These are phyloP conservation scores for Ensete ventricosum DNA, from an alignment of 176 grass and related monocot genomes.

Conservation along the genomic window DNA sequence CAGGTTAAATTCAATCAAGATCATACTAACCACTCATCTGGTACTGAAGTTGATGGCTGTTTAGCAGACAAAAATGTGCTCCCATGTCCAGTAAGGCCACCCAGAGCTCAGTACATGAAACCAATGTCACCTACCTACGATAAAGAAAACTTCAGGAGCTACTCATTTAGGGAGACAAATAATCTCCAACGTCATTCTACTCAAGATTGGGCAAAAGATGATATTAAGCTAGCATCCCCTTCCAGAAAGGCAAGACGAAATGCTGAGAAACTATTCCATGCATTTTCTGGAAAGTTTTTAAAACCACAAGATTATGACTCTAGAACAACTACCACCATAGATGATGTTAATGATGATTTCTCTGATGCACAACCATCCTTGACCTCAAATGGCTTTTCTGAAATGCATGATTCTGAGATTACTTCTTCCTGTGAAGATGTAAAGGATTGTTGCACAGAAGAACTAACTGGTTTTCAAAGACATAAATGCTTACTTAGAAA, in stretches of 20 bases:
- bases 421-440: not conserved
- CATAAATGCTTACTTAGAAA: conserved; percentile 6
- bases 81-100: conserved; percentile 49
- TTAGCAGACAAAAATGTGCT: conserved; percentile 12
- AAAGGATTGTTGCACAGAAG: not conserved
- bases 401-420: not conserved
- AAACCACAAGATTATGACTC: conserved; percentile 14
- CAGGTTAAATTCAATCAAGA: conserved; percentile 19
- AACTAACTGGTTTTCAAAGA: not conserved
- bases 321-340: conserved; percentile 37
- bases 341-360: conserved; percentile 76
- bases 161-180: conserved; percentile 14
- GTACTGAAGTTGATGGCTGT: conserved; percentile 5
- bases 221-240: not conserved
- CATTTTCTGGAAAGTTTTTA: conserved; percentile 2
- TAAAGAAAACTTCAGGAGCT: conserved; percentile 14
- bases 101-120: conserved; percentile 31
- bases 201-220: conserved; percentile 3
- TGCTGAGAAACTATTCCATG: not conserved
- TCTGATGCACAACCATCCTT: conserved; percentile 14
- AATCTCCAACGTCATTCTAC: not conserved
- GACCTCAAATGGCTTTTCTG: not conserved
- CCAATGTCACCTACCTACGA: conserved; percentile 27
- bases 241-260: not conserved
- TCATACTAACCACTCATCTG: not conserved